Evolutionary conservation across 2,329 filamentous ascomycete genomes (phyloP).

Genomic region (Hymenoscyphus fructigenus): DNA sequence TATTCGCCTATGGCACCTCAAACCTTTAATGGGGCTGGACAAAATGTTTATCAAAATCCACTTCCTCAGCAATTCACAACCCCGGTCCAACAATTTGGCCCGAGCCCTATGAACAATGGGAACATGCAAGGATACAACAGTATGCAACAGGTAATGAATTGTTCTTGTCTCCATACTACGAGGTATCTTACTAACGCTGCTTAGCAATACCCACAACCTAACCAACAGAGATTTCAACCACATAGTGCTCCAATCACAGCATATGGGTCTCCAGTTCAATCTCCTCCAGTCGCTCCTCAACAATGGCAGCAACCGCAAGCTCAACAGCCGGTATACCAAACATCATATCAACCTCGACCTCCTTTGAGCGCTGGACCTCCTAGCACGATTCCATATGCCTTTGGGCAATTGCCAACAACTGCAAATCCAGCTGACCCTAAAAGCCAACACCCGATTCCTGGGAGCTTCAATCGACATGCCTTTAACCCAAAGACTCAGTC

Average conservation of each 20-base stretch:
- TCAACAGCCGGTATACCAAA: constrained; percentile 30
- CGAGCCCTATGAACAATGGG: constrained; percentile 40
- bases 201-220: constrained; percentile 34
- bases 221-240: constrained; percentile 33
- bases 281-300: constrained; percentile 31
- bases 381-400: constrained; percentile 63
- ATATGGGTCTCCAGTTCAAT: constrained; percentile 36
- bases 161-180: neutral
- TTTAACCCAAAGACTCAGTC: constrained; percentile 96
- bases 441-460: constrained; percentile 78
- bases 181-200: constrained; percentile 14
- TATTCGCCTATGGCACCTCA: constrained; percentile 52
- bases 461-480: constrained; percentile 77
- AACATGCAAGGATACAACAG: constrained; percentile 36
- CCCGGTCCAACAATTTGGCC: constrained; percentile 32
- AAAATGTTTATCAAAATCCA: constrained; percentile 30
- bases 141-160: constrained; percentile 31
- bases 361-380: constrained; percentile 28
- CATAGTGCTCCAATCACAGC: constrained; percentile 36
- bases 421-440: constrained; percentile 69
- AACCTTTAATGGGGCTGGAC: constrained; percentile 48
- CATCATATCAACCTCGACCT: constrained; percentile 32
- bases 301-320: constrained; percentile 31
- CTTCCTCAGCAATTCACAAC: constrained; percentile 45
- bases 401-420: constrained; percentile 73